Evolutionary conservation across 371 early-diverging fungal species (phyloP).

Genomic region (Rhizomucor pusillus): DNA sequence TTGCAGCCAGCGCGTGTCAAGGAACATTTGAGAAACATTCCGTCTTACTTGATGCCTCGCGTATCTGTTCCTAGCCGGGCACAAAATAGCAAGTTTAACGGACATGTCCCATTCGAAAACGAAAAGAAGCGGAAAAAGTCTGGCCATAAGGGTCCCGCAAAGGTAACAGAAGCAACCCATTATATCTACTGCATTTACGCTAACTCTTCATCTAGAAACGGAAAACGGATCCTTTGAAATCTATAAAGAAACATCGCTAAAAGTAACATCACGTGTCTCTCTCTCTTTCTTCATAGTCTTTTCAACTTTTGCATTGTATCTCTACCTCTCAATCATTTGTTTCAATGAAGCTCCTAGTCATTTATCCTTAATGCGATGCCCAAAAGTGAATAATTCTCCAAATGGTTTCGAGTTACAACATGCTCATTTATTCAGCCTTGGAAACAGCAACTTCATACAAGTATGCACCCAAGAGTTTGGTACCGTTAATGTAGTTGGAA

Average conservation of each 20-base stretch:
- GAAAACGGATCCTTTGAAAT: conserved; percentile 55
- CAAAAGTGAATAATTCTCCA: too few relatives aligned
- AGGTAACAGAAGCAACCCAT: conserved; percentile 8
- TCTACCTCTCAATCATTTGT: too few relatives aligned
- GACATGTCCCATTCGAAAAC: conserved; percentile 28
- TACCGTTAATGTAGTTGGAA: conserved; percentile 91
- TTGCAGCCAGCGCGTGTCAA: conserved; percentile 79
- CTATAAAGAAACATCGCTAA: conserved; percentile 17
- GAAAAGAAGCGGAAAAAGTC: conserved; percentile 28
- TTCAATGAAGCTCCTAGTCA: too few relatives aligned
- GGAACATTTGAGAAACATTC: conserved; percentile 89
- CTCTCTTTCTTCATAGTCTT: not conserved
- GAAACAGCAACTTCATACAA: conserved; percentile 76
- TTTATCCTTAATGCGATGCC: too few relatives aligned
- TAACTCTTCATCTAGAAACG: conserved; percentile 37
- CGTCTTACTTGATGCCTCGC: conserved; percentile 85
- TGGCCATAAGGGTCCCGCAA: conserved; percentile 3
- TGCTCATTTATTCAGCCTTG: conserved; percentile 7
- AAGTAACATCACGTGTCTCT: not conserved
- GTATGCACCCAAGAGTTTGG: conserved; percentile 90
- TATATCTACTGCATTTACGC: not conserved
- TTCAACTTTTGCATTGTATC: not conserved
- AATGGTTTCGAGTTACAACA: too few relatives aligned
- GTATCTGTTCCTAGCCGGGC: conserved; percentile 43
- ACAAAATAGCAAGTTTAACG: conserved; percentile 3